Base-by-base conservation (phyloP, 306 rosid genomes). In the Lotus japonicus region DNA sequence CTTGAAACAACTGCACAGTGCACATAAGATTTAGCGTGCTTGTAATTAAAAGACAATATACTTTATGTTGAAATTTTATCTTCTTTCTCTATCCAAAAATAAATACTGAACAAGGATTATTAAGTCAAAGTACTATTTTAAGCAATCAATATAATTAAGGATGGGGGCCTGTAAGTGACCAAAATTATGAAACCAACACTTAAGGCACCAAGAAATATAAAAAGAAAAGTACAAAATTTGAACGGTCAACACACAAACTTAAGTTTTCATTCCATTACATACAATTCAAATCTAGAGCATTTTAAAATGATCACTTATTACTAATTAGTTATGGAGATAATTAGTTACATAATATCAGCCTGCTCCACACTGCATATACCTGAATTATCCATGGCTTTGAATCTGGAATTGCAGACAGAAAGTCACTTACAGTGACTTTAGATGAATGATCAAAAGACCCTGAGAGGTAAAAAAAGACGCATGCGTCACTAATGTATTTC, bases 361-460 rank as follows among this genome's bases (percentile, higher is more conserved):
- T 68, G 17, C 53, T 51, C 9, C 56, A 70, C 51, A 35, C 4
- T 18, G 4, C 38, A 11, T 52, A 48, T 78, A 94, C 98, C 90
- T 88, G 91, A 72, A 94, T 75, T 68, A 94, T 58, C 80, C 82
- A 77, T 54, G 95, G 85, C 74, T 71, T 78, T 14, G 78, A 31
- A 74, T 76, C 86, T 78, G 84, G 84, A 73, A 90, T 72, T 62
- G 86, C 68, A 69, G 91, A 72, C 76, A 66, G 77, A 71, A 88
- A 82, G 49, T 88, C 88, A 45, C 68, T 64, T 35, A 87, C 21
- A 15, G 89, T 80, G 19, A 88, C 79, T 51, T 83, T 76, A 66
- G 68, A 74, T 71, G 60, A 42, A 76, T 73, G 78, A 81, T 90
- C 90, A 68, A 79, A 61, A 35, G 77, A 61, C 66, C 76, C 96